Evolutionary conservation across 805 yeast genomes (phyloP).

Genomic region (Kodamaea neixiangensis): DNA sequence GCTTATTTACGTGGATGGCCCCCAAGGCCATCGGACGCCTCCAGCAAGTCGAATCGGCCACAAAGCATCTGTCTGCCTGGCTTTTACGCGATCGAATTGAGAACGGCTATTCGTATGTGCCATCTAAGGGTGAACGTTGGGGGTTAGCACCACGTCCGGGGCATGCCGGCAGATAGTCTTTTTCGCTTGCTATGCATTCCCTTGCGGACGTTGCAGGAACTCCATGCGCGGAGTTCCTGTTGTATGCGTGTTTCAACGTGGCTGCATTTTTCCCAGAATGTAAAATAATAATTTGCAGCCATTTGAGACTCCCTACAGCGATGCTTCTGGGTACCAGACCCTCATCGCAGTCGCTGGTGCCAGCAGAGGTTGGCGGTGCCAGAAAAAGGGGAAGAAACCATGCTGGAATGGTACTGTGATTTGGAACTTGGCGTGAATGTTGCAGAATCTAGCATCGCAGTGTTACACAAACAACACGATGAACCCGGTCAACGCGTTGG

Average conservation of each 20-base stretch:
- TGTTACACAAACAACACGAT: background rate
- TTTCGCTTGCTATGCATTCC: no score
- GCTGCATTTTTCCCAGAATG: no score
- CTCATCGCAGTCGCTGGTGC: no score
- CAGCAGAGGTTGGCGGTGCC: no score
- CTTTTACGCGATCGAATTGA: background rate
- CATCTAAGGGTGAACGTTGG: background rate
- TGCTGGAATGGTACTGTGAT: background rate
- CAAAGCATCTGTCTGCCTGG: background rate
- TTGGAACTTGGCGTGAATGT: background rate
- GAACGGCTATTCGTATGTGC: background rate
- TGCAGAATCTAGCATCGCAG: constrained; percentile 4
- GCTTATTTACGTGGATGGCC: background rate
- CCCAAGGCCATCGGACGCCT: constrained; percentile 5
- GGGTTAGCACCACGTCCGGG: no score
- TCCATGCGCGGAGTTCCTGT: no score
- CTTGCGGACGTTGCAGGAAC: no score
- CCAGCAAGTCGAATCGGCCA: background rate
- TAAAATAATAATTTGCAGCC: no score
- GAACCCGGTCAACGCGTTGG: background rate
- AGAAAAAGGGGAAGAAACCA: background rate
- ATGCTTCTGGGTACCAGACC: no score
- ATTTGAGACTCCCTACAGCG: no score
- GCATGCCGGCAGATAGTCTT: no score
- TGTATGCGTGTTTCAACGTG: no score